Percentiles rank a stretch among this genome's conserved stretches.
phyloP scores from a whole-genome alignment of 805 yeast genomes.

The Sugiyamaella floridensis region DNA sequence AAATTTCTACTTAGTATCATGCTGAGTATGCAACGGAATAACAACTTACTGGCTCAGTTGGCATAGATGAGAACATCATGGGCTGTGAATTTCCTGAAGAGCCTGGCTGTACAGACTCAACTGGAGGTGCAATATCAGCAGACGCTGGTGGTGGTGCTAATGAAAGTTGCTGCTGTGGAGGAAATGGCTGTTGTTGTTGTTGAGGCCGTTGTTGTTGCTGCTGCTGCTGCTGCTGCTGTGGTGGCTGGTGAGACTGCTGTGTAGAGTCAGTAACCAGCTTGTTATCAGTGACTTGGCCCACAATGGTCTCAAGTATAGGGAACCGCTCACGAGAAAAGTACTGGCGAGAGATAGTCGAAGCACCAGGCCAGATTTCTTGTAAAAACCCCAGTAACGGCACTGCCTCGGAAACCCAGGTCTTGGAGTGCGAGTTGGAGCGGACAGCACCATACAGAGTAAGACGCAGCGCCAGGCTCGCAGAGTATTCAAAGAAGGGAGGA shows the following conservation, averaged over 20 bases:
- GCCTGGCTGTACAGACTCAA: not conserved
- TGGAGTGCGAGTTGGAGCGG: not conserved
- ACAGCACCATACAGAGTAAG: not conserved
- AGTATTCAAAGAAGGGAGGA: slow-evolving; percentile 6
- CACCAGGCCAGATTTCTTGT: slow-evolving; percentile 4
- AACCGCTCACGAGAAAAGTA: not conserved
- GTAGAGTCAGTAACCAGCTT: no score
- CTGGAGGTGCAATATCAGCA: not conserved
- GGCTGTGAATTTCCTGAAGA: not conserved
- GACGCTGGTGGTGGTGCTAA: no score
- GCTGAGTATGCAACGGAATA: not conserved
- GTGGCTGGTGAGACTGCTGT: no score
- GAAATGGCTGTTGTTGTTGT: no score
- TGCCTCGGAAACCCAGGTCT: not conserved
- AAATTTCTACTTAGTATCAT: not conserved
- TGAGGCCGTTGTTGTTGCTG: no score
- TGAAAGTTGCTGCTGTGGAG: no score
- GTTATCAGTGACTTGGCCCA: not conserved
- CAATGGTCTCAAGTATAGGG: not conserved
- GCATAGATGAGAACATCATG: not conserved
- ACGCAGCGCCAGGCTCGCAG: not conserved
- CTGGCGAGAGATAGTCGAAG: not conserved
- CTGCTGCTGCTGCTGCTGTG: no score
- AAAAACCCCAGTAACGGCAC: not conserved
- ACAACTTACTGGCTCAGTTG: not conserved